Conservation (phyloP, 2,329 filamentous ascomycete genomes). For the Trichoderma oligosporum region DNA sequence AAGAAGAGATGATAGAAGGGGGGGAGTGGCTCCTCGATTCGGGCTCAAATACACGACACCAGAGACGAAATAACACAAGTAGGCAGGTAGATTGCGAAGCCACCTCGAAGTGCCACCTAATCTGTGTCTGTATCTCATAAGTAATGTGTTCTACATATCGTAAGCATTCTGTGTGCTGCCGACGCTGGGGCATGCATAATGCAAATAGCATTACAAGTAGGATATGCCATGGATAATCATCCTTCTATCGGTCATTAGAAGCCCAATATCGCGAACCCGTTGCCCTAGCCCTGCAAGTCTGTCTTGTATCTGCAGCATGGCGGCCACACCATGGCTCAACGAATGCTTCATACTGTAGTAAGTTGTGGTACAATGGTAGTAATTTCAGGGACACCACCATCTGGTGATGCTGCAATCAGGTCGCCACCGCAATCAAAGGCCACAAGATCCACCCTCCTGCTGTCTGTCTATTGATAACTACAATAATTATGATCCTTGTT, state of each 20-base stretch:
- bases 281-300: not conserved
- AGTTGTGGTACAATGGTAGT: constrained; percentile 6
- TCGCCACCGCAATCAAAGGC: constrained; percentile 3
- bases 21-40: too few relatives aligned
- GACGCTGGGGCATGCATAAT: not conserved
- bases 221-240: not conserved
- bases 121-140: not conserved
- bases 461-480: not conserved
- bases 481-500: not conserved
- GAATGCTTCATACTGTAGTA: not conserved
- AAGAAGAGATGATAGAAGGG: not conserved
- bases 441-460: not conserved
- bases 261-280: too few relatives aligned
- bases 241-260: not conserved
- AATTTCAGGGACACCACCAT: constrained; percentile 17
- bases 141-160: not conserved
- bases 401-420: constrained; percentile 6
- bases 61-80: too few relatives aligned
- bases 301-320: not conserved
- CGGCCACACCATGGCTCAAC: not conserved
- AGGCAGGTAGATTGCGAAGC: not conserved
- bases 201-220: not conserved
- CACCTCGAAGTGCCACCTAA: not conserved
- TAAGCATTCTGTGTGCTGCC: not conserved
- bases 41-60: not conserved